These are phyloP conservation scores for Colletotrichum musicola DNA, from an alignment of 2,329 filamentous ascomycete species.

Conservation along the genomic window DNA sequence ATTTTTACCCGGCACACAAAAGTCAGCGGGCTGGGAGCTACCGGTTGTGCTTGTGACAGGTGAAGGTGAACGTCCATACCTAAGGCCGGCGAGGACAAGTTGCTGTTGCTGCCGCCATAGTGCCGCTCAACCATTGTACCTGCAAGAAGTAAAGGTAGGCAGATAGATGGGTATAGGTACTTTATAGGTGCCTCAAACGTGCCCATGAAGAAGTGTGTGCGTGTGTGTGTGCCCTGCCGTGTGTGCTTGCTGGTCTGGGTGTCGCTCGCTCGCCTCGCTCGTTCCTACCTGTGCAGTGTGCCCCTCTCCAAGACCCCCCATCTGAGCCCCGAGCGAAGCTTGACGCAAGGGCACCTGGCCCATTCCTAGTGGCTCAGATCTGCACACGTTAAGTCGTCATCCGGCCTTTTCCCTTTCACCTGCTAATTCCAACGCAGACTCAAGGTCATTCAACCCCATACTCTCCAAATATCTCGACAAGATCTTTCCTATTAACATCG, in stretches of 20 bases:
- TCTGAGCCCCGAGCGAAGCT: conserved; percentile 37
- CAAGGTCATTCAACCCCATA: conserved; percentile 35
- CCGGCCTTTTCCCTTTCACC: conserved; percentile 36
- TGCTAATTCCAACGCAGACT: conserved; percentile 39
- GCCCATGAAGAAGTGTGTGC: not conserved
- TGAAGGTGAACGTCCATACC: not conserved
- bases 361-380: conserved; percentile 39
- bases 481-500: conserved; percentile 31
- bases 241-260: conserved; percentile 2
- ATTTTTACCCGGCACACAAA: conserved; percentile 34
- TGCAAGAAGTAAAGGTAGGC: no score
- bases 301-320: conserved; percentile 22
- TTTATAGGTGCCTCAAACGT: no score
- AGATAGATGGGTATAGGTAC: no score
- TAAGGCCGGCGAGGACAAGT: not conserved
- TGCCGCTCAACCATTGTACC: not conserved
- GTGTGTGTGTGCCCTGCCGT: not conserved
- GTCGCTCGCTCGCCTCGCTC: conserved; percentile 1
- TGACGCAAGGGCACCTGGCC: conserved; percentile 39
- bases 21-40: conserved; percentile 17
- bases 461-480: conserved; percentile 24
- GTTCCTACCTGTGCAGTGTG: conserved; percentile 15
- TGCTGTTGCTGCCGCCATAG: not conserved
- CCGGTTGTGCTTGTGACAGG: not conserved
- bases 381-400: conserved; percentile 42